Evolutionary conservation across 257 asterid genomes (phyloP), one percentile per base, ranked within the genome.

Genomic region (Capsicum chinense): DNA sequence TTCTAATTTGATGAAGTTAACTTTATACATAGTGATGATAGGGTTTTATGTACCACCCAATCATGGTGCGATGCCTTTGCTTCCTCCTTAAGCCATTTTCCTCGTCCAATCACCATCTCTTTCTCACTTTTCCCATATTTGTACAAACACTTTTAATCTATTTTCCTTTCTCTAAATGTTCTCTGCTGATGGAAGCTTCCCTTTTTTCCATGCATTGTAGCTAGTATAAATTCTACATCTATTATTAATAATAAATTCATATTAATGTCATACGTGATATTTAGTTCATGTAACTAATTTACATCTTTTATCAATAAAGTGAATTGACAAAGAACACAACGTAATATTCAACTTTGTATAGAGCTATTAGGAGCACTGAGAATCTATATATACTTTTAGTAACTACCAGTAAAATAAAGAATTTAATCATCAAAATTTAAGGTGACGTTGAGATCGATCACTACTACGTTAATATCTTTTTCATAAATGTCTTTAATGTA

Each of bases 81-180:
- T 78, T 78, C 64, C 50, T 54, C 64, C 64, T 54, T 78, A 78
- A 78, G 82, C 82, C 82, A 54, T 54, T 78, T 54, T 54, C 42
- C 50, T 78, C 33, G 82, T 78, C 50, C 50, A 78, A 54, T 78
- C 64, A 26, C 64, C 80, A 78, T 78, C 82, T 33, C 33, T 78
- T 78, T 78, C 14, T 14, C 63, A 52, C 81, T 76, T 76, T 54
- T 50, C 42, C 62, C 14, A 54, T 44, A 54, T 54, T 54, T 78
- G 82, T 54, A 78, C 14, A 3, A 4, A 52, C 64, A 78, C 82
- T 78, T 44, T 54, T 54, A 6, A 4, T 54, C 7, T 15, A 21
- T 52, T 78, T 76, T 13, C 63, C 64, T 54, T 54, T 54, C 81
- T 26, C 13, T 5, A 78, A 54, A 54, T 78, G 81, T 1, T 26